Evolutionary conservation across 2,329 filamentous ascomycete genomes (phyloP).

Genomic region (Pyrenophora seminiperda): DNA sequence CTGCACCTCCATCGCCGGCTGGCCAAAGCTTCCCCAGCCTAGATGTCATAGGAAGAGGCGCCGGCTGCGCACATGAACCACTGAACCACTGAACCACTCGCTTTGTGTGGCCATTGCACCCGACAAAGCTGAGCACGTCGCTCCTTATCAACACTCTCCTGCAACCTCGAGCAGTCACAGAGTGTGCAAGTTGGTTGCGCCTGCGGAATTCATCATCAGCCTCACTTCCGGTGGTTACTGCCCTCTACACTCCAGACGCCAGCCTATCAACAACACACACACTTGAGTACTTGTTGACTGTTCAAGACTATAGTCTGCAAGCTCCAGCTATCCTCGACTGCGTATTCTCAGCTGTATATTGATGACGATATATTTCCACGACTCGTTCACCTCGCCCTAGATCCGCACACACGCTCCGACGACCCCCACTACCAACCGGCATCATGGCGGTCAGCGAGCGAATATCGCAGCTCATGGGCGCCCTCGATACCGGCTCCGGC

Average conservation of each 20-base stretch:
- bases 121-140: constrained; percentile 5
- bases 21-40: constrained; percentile 30
- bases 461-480: constrained; percentile 51
- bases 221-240: constrained; percentile 12
- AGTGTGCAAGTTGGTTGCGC: constrained; percentile 15
- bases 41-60: constrained; percentile 30
- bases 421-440: constrained; percentile 11
- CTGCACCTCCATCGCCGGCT: constrained; percentile 17
- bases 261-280: constrained; percentile 2
- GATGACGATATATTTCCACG: constrained; percentile 27
- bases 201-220: not conserved
- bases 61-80: constrained; percentile 38
- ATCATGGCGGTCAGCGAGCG: constrained; percentile 49
- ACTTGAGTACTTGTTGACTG: constrained; percentile 23
- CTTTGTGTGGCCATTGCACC: constrained; percentile 15
- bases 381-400: constrained; percentile 22
- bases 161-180: not conserved
- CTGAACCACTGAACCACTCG: not conserved
- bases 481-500: constrained; percentile 50
- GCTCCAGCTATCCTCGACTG: constrained; percentile 10
- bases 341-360: constrained; percentile 29
- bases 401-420: constrained; percentile 21
- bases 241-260: constrained; percentile 13
- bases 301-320: constrained; percentile 12
- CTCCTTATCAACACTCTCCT: constrained; percentile 8